Percentiles rank a stretch among this genome's conserved stretches.
Evolutionary conservation across 2,329 filamentous ascomycete genomes (phyloP).

Genomic region (Trichoderma afroharzianum): DNA sequence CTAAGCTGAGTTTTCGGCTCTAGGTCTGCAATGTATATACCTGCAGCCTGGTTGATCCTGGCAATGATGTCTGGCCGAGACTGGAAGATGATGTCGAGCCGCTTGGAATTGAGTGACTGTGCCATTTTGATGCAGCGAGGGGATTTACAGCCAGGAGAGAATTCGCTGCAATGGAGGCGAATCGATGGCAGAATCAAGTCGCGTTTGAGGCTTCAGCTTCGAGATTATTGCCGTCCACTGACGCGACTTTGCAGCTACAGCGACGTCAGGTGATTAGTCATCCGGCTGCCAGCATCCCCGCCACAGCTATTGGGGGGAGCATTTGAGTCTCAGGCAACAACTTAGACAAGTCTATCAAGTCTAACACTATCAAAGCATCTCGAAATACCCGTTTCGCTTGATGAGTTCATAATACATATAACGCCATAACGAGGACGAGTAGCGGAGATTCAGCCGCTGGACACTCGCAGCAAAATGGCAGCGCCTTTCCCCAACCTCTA

Average conservation of each 20-base stretch:
- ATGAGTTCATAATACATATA: neutral
- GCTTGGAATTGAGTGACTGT: constrained; percentile 46
- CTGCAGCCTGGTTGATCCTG: constrained; percentile 51
- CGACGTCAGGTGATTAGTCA: constrained; percentile 16
- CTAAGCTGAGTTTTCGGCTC: neutral
- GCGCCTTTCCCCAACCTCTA: constrained; percentile 69
- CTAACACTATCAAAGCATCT: neutral
- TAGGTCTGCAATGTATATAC: constrained; percentile 30
- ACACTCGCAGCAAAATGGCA: constrained; percentile 19
- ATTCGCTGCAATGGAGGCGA: neutral
- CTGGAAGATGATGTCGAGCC: constrained; percentile 50
- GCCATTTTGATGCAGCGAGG: constrained; percentile 33
- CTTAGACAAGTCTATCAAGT: neutral
- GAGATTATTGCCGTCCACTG: neutral
- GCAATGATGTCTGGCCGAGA: constrained; percentile 54
- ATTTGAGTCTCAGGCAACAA: neutral
- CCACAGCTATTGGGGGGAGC: neutral
- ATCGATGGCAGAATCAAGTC: neutral
- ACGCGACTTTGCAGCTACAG: constrained; percentile 10
- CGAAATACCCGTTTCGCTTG: neutral
- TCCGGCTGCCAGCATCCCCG: neutral
- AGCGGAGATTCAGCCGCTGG: too few relatives aligned
- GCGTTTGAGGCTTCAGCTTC: constrained; percentile 1
- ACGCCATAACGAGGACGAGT: neutral
- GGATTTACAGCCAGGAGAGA: neutral